Evolutionary conservation across 805 yeast genomes (phyloP).

Genomic region (Metschnikowia santaceciliae): DNA sequence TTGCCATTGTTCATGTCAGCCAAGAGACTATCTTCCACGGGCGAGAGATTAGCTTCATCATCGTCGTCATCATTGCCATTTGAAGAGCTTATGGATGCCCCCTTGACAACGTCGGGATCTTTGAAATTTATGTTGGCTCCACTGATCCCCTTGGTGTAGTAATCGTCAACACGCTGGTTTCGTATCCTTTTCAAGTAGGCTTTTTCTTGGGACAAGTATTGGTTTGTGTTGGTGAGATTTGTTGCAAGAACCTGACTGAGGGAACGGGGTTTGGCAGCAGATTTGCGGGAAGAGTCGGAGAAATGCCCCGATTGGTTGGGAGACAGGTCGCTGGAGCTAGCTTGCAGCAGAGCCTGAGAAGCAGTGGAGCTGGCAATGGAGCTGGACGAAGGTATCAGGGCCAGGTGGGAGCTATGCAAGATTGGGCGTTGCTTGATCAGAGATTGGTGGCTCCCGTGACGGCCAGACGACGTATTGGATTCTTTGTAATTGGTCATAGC

Average conservation of each 20-base stretch:
- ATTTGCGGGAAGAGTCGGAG: constrained; percentile 10
- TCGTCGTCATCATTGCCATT: constrained; percentile 28
- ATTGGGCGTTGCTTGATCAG: neutral
- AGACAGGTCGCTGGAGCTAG: neutral
- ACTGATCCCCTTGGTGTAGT: constrained; percentile 64
- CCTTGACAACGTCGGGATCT: constrained; percentile 7
- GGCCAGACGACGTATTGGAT: neutral
- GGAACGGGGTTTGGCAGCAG: constrained; percentile 10
- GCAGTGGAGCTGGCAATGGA: neutral
- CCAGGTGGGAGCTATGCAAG: neutral
- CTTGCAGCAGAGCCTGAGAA: constrained; percentile 1
- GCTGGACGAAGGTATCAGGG: constrained; percentile 1
- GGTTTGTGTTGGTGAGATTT: constrained; percentile 23
- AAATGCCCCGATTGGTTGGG: neutral
- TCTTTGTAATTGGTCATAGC: constrained; percentile 1
- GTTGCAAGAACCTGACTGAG: constrained; percentile 15
- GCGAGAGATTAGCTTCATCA: constrained; percentile 23
- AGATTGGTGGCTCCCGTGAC: neutral
- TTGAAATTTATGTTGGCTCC: constrained; percentile 27
- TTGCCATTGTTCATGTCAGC: constrained; percentile 41
- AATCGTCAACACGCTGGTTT: constrained; percentile 62
- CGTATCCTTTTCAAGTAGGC: constrained; percentile 60
- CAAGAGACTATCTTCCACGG: constrained; percentile 25
- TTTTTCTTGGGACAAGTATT: constrained; percentile 60
- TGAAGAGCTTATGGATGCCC: neutral